Evolutionary conservation across 2,329 filamentous ascomycete genomes (phyloP), one percentile per base, ranked within the genome.

Genomic region (Aschersonia sp.): DNA sequence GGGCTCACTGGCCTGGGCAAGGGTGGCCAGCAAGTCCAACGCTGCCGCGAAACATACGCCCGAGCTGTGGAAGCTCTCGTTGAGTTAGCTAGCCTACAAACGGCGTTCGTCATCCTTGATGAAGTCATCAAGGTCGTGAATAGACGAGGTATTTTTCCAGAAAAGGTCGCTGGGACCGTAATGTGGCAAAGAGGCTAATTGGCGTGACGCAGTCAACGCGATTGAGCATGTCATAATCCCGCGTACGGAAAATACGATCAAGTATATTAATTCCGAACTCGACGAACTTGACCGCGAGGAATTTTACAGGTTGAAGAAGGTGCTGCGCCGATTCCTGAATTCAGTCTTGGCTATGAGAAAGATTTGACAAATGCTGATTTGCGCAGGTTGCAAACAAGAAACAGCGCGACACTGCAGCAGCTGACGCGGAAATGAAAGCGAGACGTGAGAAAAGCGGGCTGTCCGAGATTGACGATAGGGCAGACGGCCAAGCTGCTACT

Each of bases 91-190:
- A 95, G 88, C 70, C 71, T 97, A 58, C 90, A 95, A 67, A 98
- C 92, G 53, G 92, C 92, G 5, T 98, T 98, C 64, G 87, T 98
- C 44, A 97, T 97, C 54, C 67, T 98, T 51, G 92, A 98, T 63
- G 92, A 98, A 67, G 92, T 98, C 49, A 98, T 98, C 70, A 98
- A 98, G 71, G 88, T 97, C 30, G 92, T 98, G 48, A 98, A 98
- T 65, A 80, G 92, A 60, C 83, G 92, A 86, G 84, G 83, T 85
- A 66, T 14, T 41, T 12, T n/a, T 41, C 40, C n/a, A 12, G 14
- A 7, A n/a, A 29, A 32, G 31, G 52, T 10, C 32, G 4, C 49
- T 50, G 43, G 52, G 12, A 8, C 47, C 53, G 43, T 49, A 32
- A 22, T 22, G 22, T 22, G 22, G 22, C 2, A 9, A 8, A 9